Percentiles rank a stretch among this genome's conserved stretches.
Conservation (phyloP, 148 eudicot genomes). For the Polygonum aviculare region DNA sequence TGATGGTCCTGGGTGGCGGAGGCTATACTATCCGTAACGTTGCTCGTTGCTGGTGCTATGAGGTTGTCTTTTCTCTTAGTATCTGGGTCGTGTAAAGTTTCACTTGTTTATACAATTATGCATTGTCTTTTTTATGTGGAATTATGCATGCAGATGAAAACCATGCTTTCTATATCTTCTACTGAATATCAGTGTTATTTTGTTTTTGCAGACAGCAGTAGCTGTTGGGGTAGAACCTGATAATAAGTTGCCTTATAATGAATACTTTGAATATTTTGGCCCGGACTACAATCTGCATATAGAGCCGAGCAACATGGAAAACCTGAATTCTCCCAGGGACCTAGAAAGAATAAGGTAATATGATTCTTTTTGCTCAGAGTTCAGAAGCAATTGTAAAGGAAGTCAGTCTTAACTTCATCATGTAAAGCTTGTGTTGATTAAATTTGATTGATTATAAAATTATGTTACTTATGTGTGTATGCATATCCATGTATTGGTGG, state of each 20-base stretch:
- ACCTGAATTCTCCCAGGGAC: conserved; percentile 62
- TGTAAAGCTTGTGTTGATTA: not conserved
- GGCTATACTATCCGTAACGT: conserved; percentile 91
- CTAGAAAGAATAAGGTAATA: conserved; percentile 75
- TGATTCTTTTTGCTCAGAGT: not conserved
- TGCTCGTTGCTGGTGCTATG: conserved; percentile 99
- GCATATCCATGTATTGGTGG: not conserved
- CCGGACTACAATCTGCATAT: conserved; percentile 85
- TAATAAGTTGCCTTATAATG: conserved; percentile 80
- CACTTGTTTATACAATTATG: not conserved
- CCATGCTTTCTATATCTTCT: not conserved
- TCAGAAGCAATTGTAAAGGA: not conserved
- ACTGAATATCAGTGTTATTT: conserved; percentile 1
- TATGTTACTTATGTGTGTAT: not conserved
- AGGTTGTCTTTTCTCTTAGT: conserved; percentile 38
- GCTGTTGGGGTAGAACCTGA: conserved; percentile 93
- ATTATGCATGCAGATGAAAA: not conserved
- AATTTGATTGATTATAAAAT: not conserved
- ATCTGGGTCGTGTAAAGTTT: not conserved
- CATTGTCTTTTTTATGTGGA: not conserved
- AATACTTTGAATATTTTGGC: conserved; percentile 81
- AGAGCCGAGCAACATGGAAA: conserved; percentile 64
- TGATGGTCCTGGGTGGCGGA: conserved; percentile 96
- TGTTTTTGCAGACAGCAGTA: conserved; percentile 66
- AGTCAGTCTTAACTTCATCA: not conserved